Conservation (phyloP, 139 green algal genomes). For the Chlorella sp. region DNA sequence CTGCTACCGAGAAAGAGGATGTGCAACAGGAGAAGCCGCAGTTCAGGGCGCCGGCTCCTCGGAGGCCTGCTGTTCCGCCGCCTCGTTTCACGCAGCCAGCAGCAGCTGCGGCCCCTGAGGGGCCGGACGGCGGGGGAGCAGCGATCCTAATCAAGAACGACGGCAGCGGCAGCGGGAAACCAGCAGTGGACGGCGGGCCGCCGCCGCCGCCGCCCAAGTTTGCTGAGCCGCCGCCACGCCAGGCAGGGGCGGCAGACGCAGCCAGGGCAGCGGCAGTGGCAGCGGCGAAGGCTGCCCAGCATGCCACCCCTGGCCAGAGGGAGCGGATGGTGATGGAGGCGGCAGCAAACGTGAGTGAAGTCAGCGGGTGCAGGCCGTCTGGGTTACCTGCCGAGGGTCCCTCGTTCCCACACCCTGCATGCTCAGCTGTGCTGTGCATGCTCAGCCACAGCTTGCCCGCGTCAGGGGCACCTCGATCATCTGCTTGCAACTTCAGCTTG, state of each 20-base stretch:
- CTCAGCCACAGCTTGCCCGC: too few relatives aligned
- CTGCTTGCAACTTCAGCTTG: too few relatives aligned
- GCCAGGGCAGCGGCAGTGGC: slow-evolving; percentile 38
- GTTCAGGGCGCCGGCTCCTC: slow-evolving; percentile 9
- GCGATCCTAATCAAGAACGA: background rate
- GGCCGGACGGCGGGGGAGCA: too few relatives aligned
- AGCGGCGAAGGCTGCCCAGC: slow-evolving; percentile 34
- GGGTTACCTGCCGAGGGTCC: background rate
- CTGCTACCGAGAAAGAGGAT: too few relatives aligned
- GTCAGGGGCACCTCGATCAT: too few relatives aligned
- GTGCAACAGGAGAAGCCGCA: background rate
- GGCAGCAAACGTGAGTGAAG: slow-evolving; percentile 18
- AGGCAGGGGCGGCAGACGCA: background rate
- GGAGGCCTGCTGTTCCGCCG: background rate
- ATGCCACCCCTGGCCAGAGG: slow-evolving; percentile 45
- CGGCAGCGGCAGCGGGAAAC: background rate
- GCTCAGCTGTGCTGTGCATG: background rate
- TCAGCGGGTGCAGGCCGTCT: background rate
- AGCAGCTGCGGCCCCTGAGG: background rate
- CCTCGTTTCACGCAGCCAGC: background rate
- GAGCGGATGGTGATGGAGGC: slow-evolving; percentile 51
- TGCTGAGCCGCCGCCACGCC: background rate
- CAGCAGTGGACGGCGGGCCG: background rate
- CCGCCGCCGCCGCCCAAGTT: slow-evolving; percentile 21
- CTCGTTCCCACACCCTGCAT: too few relatives aligned